Conservation (phyloP, 805 yeast species). For the Lachancea lanzarotensis region DNA sequence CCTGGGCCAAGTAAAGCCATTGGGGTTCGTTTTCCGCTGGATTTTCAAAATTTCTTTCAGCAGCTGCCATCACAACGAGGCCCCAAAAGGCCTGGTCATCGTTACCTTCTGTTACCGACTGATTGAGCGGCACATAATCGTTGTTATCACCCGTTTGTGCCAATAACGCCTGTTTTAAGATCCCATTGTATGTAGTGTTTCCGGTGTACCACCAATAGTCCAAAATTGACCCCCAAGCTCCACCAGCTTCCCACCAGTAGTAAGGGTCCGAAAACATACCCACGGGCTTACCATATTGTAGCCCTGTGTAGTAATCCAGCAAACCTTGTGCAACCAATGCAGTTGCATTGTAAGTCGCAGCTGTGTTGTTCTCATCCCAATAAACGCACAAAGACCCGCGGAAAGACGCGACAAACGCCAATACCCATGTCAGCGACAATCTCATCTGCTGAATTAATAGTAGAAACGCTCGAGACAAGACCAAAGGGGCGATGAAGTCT, state of each 20-base stretch:
- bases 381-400: constrained; percentile 14
- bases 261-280: constrained; percentile 88
- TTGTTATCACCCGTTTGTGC: constrained; percentile 39
- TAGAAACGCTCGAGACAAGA: too few species aligned
- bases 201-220: constrained; percentile 69
- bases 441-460: neutral
- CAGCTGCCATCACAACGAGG: constrained; percentile 54
- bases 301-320: constrained; percentile 75
- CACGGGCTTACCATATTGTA: constrained; percentile 61
- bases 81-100: constrained; percentile 74
- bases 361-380: constrained; percentile 27
- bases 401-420: constrained; percentile 2
- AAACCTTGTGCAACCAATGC: constrained; percentile 61
- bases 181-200: constrained; percentile 53
- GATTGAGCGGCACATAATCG: constrained; percentile 56
- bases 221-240: constrained; percentile 58
- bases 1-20: constrained; percentile 54
- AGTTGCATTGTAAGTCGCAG: constrained; percentile 42
- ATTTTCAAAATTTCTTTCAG: constrained; percentile 49
- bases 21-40: constrained; percentile 39
- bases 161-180: constrained; percentile 48
- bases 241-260: constrained; percentile 97
- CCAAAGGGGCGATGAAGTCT: too few species aligned
- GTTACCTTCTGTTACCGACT: constrained; percentile 62
- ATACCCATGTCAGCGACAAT: neutral